phyloP scores from a whole-genome alignment of 2,329 filamentous ascomycete genomes.

The Diaporthe sp. region DNA sequence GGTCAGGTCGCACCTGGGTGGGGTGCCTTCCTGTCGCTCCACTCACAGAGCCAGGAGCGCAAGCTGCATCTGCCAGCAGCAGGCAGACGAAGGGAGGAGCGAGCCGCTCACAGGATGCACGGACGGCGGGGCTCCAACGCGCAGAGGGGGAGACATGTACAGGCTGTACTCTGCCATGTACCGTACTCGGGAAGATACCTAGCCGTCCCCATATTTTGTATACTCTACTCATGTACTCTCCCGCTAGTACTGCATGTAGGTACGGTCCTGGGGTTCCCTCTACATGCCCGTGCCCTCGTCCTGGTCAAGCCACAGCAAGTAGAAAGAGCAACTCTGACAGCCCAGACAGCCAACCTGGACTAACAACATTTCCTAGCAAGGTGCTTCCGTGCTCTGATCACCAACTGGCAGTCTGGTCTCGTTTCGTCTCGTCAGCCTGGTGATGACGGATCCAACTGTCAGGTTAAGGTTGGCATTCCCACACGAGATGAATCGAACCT shows the following conservation, averaged over 20 bases:
- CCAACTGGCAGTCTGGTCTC: background rate
- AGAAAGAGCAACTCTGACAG: background rate
- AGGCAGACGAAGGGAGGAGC: slow-evolving; percentile 21
- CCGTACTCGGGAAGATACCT: background rate
- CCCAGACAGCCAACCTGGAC: background rate
- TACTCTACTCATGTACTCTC: background rate
- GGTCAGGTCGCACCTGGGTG: slow-evolving; percentile 10
- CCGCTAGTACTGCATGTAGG: background rate
- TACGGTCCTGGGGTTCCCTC: background rate
- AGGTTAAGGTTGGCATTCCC: slow-evolving; percentile 24
- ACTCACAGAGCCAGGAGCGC: slow-evolving; percentile 9
- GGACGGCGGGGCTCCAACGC: background rate
- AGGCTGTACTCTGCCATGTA: background rate
- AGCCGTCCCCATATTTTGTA: accelerated
- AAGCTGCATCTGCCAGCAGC: slow-evolving; percentile 24
- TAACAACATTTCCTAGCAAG: background rate
- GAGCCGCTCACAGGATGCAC: slow-evolving; percentile 30
- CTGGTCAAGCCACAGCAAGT: background rate
- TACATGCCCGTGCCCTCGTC: background rate
- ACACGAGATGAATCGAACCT: slow-evolving; percentile 23
- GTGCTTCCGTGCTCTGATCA: background rate
- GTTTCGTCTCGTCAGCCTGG: slow-evolving; percentile 2
- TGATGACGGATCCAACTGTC: slow-evolving; percentile 29
- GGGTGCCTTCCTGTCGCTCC: slow-evolving; percentile 8
- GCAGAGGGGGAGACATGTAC: background rate